A percentile compares a stretch with the other conserved stretches of the same genome.
phyloP scores from a whole-genome alignment of 805 yeast genomes.

The Candida tibetensis region DNA sequence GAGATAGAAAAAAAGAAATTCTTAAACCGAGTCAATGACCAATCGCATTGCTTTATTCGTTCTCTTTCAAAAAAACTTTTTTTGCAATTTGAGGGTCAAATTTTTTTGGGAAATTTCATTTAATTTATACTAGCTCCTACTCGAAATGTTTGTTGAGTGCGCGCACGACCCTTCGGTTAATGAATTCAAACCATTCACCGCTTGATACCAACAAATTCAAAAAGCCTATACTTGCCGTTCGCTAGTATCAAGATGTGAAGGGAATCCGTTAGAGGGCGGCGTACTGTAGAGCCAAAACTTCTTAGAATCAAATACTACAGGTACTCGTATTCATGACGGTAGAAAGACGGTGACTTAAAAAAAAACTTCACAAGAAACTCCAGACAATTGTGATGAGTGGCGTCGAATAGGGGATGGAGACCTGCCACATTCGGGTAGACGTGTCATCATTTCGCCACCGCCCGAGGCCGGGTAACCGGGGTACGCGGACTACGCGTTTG shows the following conservation, averaged over 20 bases:
- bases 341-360: not conserved
- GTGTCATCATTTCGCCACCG: constrained; percentile 3
- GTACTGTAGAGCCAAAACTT: too few species aligned
- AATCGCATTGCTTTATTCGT: constrained; percentile 9
- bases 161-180: constrained; percentile 7
- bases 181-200: not conserved
- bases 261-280: too few species aligned
- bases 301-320: too few species aligned
- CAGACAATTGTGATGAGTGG: not conserved
- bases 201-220: too few species aligned
- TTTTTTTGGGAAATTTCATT: constrained; percentile 6
- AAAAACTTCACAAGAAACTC: not conserved
- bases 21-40: constrained; percentile 6
- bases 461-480: constrained; percentile 2
- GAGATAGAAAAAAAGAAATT: constrained; percentile 2
- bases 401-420: constrained; percentile 2
- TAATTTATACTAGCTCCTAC: constrained; percentile 9
- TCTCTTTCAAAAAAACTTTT: constrained; percentile 2
- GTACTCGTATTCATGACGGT: not conserved
- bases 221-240: too few species aligned
- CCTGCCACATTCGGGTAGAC: not conserved
- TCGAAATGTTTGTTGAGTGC: constrained; percentile 4
- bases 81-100: not conserved
- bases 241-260: too few species aligned
- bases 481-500: not conserved